Percentiles rank a stretch among this genome's conserved stretches.
Conservation (phyloP, 2,329 filamentous ascomycete genomes). For the Fusarium incarnatum region DNA sequence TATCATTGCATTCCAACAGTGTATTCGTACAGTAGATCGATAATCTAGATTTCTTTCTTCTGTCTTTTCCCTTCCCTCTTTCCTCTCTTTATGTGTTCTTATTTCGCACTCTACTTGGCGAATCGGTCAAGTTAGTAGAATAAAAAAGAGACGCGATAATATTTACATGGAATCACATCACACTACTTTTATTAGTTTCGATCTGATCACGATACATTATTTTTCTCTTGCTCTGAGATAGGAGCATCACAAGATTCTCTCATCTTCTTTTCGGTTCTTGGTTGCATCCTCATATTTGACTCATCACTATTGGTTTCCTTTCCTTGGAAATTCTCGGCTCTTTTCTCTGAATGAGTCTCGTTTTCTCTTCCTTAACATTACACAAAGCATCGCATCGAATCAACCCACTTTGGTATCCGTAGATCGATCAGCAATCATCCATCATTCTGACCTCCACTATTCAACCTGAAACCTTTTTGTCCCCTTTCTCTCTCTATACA, state of each 20-base stretch:
- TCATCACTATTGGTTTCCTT: not conserved
- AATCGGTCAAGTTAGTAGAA: not conserved
- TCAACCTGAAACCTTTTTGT: constrained; percentile 8
- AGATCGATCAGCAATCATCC: constrained; percentile 9
- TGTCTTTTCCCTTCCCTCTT: not conserved
- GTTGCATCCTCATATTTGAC: not conserved
- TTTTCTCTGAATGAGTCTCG: not conserved
- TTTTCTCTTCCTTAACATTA: constrained; percentile 3
- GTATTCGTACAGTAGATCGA: not conserved
- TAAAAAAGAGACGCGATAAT: constrained; percentile 1
- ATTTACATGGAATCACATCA: constrained; percentile 8
- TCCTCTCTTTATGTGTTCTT: not conserved
- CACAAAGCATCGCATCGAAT: constrained; percentile 5
- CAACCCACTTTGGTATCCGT: constrained; percentile 14
- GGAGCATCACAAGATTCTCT: not conserved
- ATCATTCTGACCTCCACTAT: not conserved
- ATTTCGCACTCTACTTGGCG: not conserved
- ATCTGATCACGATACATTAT: constrained; percentile 1
- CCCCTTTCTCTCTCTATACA: not conserved
- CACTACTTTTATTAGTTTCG: not conserved
- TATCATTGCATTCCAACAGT: constrained; percentile 17
- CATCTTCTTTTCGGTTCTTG: constrained; percentile 4
- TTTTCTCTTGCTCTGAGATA: not conserved
- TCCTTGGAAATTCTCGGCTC: not conserved
- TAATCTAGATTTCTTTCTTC: not conserved